A percentile compares a stretch with the other conserved stretches of the same genome.
Evolutionary conservation across 2,329 filamentous ascomycete species (phyloP).

Genomic region (Aspergillus jensenii): DNA sequence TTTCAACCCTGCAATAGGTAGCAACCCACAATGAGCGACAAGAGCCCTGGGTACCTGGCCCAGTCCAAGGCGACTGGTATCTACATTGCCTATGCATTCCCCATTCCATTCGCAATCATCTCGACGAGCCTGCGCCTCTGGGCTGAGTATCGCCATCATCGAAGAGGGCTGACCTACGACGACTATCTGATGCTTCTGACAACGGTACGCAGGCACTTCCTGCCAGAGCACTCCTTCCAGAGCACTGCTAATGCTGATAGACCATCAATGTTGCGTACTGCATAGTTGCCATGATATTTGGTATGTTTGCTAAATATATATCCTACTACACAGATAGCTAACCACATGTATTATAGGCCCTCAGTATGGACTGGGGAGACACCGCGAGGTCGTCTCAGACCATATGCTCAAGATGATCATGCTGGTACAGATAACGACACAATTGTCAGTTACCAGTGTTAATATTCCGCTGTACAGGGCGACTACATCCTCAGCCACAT

Average conservation of each 20-base stretch:
- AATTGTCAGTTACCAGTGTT: no score
- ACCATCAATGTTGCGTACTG: no score
- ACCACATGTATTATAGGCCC: constrained; percentile 3
- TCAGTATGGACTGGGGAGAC: constrained; percentile 16
- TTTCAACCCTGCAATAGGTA: no score
- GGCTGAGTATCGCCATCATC: constrained; percentile 8
- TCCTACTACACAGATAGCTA: no score
- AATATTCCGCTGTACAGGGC: constrained; percentile 3
- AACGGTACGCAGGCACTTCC: constrained; percentile 5
- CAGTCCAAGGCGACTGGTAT: constrained; percentile 12
- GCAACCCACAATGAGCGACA: not conserved
- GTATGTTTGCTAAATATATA: no score
- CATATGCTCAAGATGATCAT: constrained; percentile 11
- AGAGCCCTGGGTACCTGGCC: constrained; percentile 6
- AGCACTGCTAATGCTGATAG: no score
- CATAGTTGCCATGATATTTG: no score
- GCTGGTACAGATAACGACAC: constrained; percentile 1
- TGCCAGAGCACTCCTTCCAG: no score
- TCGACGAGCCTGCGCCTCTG: constrained; percentile 15
- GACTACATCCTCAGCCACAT: constrained; percentile 19
- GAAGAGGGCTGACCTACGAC: constrained; percentile 10
- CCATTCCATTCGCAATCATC: constrained; percentile 16
- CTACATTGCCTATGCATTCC: constrained; percentile 13
- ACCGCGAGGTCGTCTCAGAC: constrained; percentile 9
- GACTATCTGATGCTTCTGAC: constrained; percentile 17